A percentile compares a stretch with the other conserved stretches of the same genome.
Evolutionary conservation across 768 basidiomycete genomes (phyloP).

Genomic region (Leccinum subtestaceum): DNA sequence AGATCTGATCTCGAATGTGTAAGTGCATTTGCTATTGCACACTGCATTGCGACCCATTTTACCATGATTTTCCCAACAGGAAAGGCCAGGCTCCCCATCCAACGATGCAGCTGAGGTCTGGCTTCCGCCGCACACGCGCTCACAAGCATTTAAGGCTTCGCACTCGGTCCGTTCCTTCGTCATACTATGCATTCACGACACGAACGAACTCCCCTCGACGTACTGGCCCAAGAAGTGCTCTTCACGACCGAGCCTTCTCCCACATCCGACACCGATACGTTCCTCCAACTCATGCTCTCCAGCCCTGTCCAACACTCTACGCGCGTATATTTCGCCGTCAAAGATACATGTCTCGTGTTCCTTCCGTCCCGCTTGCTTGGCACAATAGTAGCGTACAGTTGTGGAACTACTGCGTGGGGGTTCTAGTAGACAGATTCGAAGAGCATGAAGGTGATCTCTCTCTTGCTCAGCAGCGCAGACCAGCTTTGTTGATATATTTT

Average conservation of each 20-base stretch:
- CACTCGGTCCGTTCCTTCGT: slow-evolving; percentile 13
- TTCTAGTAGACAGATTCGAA: slow-evolving; percentile 95
- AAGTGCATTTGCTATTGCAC: slow-evolving; percentile 27
- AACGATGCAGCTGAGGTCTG: slow-evolving; percentile 29
- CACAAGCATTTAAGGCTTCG: slow-evolving; percentile 25
- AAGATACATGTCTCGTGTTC: slow-evolving; percentile 52
- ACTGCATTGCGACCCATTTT: slow-evolving; percentile 28
- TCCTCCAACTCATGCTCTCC: slow-evolving; percentile 39
- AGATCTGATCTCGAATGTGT: slow-evolving; percentile 35
- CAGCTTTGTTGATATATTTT: too few relatives aligned
- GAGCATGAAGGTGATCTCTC: slow-evolving; percentile 84
- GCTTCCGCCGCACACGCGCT: slow-evolving; percentile 25
- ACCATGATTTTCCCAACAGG: slow-evolving; percentile 38
- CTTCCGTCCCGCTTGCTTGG: slow-evolving; percentile 1
- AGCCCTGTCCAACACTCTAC: slow-evolving; percentile 20
- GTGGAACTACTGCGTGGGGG: slow-evolving; percentile 99
- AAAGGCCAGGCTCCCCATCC: slow-evolving; percentile 30
- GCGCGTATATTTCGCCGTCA: slow-evolving; percentile 46
- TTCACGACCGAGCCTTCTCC: slow-evolving; percentile 40
- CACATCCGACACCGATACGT: slow-evolving; percentile 37
- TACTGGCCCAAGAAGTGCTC: slow-evolving; percentile 55
- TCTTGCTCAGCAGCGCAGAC: background rate
- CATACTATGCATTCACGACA: slow-evolving; percentile 44
- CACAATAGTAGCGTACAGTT: slow-evolving; percentile 98
- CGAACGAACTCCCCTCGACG: slow-evolving; percentile 50